Percentiles rank a stretch among this genome's conserved stretches.
phyloP scores from a whole-genome alignment of 495 filamentous ascomycete species.

The Penicillium macrosclerotiorum region DNA sequence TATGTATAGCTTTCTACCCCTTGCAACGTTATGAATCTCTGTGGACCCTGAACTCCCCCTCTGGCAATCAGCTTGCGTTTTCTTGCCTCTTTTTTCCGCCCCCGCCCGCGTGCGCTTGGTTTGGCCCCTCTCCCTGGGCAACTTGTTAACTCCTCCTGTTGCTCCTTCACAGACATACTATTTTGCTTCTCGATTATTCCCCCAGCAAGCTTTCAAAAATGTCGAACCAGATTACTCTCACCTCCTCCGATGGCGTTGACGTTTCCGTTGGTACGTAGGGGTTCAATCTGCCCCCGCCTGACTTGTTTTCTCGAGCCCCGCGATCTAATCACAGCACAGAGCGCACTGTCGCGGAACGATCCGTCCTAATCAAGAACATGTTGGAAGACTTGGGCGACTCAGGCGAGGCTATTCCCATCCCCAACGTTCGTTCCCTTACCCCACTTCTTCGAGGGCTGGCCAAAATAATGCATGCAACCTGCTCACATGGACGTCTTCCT shows the following conservation, averaged over 20 bases:
- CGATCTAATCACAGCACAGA: no score
- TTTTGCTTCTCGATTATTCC: neutral
- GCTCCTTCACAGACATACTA: neutral
- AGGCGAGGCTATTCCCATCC: constrained; percentile 72
- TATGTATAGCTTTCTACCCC: no score
- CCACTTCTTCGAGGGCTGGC: neutral
- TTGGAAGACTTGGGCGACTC: constrained; percentile 85
- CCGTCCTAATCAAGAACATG: constrained; percentile 95
- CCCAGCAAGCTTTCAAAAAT: neutral
- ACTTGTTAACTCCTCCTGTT: no score
- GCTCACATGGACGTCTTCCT: no score
- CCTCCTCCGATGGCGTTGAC: constrained; percentile 55
- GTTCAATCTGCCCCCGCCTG: neutral
- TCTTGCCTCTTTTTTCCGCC: no score
- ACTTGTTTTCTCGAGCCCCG: no score
- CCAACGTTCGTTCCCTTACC: constrained; percentile 63
- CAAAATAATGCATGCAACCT: no score
- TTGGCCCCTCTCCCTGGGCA: no score
- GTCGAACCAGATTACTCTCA: constrained; percentile 44
- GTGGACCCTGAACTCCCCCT: no score
- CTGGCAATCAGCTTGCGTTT: no score
- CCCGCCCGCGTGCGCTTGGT: no score
- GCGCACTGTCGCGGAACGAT: constrained; percentile 83
- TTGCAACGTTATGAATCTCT: no score
- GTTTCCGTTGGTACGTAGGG: constrained; percentile 53